phyloP scores from a whole-genome alignment of 306 rosid species.

The Begonia loranthoides region DNA sequence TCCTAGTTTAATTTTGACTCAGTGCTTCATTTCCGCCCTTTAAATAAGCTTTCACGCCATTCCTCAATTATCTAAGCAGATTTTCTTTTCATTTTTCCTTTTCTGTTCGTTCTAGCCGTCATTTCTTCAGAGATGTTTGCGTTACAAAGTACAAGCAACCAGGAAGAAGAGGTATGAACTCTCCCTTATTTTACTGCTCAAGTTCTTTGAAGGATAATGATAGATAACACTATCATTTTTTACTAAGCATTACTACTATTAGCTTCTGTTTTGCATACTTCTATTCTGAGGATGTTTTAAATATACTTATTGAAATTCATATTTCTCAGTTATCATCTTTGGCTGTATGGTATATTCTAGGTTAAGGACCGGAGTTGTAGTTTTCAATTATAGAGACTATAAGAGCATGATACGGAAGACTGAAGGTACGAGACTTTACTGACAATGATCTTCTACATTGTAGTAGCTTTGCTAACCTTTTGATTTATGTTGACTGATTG shows the following conservation, averaged over 20 bases:
- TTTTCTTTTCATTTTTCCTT: not conserved
- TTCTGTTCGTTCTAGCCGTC: conserved; percentile 48
- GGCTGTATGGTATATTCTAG: conserved; percentile 23
- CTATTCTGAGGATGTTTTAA: not conserved
- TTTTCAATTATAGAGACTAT: conserved; percentile 86
- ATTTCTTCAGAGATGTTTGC: conserved; percentile 70
- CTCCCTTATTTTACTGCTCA: too few relatives aligned
- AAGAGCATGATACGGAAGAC: conserved; percentile 59
- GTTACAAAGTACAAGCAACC: conserved; percentile 64
- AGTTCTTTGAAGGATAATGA: too few relatives aligned
- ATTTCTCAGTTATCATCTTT: not conserved
- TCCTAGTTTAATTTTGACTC: too few relatives aligned
- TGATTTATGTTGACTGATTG: too few relatives aligned
- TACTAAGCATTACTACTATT: not conserved
- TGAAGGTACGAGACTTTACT: conserved; percentile 51
- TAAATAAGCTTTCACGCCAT: not conserved
- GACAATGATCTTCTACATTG: too few relatives aligned
- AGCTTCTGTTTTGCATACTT: too few relatives aligned
- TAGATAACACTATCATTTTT: not conserved
- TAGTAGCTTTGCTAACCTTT: too few relatives aligned
- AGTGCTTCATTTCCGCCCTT: too few relatives aligned
- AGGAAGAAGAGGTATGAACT: conserved; percentile 40
- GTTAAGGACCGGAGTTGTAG: conserved; percentile 61
- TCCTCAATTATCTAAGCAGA: not conserved
- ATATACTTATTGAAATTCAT: not conserved